These are phyloP conservation scores for Mycena sanguinolenta DNA, from an alignment of 768 basidiomycete genomes.

Conservation along the genomic window DNA sequence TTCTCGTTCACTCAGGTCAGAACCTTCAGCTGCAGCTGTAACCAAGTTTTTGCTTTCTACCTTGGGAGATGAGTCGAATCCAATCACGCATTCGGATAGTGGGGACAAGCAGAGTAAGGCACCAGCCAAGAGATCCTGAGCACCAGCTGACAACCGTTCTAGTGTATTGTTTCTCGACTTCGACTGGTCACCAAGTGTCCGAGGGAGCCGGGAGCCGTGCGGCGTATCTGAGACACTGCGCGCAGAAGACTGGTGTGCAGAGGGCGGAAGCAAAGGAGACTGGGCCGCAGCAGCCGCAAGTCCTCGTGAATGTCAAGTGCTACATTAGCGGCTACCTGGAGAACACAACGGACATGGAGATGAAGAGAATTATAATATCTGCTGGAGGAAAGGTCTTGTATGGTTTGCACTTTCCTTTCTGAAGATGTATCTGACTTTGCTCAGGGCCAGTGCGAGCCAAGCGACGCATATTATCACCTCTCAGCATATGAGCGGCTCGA, in stretches of 20 bases:
- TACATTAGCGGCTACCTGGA: slow-evolving; percentile 81
- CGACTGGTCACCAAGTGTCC: slow-evolving; percentile 78
- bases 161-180: slow-evolving; percentile 64
- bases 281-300: slow-evolving; percentile 41
- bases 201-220: slow-evolving; percentile 58
- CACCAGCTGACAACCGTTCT: slow-evolving; percentile 53
- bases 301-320: slow-evolving; percentile 63
- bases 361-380: slow-evolving; percentile 74
- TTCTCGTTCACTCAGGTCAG: slow-evolving; percentile 12
- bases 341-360: slow-evolving; percentile 83
- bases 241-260: slow-evolving; percentile 58
- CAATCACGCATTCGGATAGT: slow-evolving; percentile 82
- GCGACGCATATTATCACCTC: slow-evolving; percentile 88
- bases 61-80: slow-evolving; percentile 75
- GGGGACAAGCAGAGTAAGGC: slow-evolving; percentile 69
- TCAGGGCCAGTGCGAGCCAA: slow-evolving; percentile 67
- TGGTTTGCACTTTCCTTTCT: slow-evolving; percentile 36
- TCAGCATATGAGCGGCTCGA: slow-evolving; percentile 75
- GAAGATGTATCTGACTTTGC: background rate
- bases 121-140: background rate
- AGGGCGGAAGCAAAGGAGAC: slow-evolving; percentile 24
- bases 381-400: slow-evolving; percentile 80
- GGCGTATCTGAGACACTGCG: slow-evolving; percentile 58
- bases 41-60: slow-evolving; percentile 74
- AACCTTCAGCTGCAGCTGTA: slow-evolving; percentile 57